Conservation (phyloP, 2,329 filamentous ascomycete species). For the Aspergillus amoenus region DNA sequence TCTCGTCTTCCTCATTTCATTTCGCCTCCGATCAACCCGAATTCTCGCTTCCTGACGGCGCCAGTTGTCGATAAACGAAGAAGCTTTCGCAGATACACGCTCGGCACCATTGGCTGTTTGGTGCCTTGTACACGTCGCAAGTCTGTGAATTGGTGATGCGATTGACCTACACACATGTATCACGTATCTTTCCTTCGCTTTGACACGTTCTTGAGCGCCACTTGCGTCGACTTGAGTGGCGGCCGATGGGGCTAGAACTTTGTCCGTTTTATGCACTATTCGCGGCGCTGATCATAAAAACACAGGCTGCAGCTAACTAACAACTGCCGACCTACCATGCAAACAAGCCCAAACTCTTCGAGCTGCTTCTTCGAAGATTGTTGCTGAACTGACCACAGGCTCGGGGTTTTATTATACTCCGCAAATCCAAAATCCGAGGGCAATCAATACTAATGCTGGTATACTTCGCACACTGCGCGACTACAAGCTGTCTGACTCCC, state of each 20-base stretch:
- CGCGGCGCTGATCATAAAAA: neutral
- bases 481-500: neutral
- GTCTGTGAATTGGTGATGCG: neutral
- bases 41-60: no score
- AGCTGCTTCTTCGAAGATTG: neutral
- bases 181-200: neutral
- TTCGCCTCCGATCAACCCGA: neutral
- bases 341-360: neutral
- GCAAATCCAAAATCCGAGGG: neutral
- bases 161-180: neutral
- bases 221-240: neutral
- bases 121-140: neutral
- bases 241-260: constrained; percentile 5
- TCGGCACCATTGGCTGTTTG: neutral
- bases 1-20: neutral
- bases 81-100: neutral
- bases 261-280: neutral
- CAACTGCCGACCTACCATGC: neutral
- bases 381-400: neutral
- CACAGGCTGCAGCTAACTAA: neutral
- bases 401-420: neutral
- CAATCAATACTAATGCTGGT: neutral
- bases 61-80: neutral
- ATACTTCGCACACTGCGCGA: neutral
- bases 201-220: constrained; percentile 4